Conservation (phyloP, 1,284 basidiomycete species). For the Microbotryum saponariae region DNA sequence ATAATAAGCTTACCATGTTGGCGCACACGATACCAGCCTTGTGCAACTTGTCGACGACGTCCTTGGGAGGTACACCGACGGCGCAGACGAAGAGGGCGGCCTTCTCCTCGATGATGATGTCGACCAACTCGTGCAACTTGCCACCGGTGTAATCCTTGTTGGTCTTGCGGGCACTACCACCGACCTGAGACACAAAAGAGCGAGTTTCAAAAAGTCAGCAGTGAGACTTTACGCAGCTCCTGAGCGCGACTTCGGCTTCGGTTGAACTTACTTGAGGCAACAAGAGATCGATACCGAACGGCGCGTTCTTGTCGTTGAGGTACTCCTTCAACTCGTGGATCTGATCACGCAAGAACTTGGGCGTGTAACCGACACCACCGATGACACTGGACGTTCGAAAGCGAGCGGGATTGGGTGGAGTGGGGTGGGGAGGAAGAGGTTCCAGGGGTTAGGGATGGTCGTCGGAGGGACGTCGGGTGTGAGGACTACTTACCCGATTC, state of each 20-base stretch:
- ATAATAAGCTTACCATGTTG: conserved; percentile 78
- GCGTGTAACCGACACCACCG: conserved; percentile 24
- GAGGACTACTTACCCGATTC: conserved; percentile 71
- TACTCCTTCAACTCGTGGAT: conserved; percentile 61
- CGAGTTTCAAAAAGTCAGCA: too few species aligned
- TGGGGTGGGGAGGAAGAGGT: too few species aligned
- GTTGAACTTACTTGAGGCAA: conserved; percentile 76
- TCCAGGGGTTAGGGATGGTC: too few species aligned
- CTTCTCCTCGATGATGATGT: conserved; percentile 81
- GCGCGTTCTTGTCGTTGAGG: conserved; percentile 54
- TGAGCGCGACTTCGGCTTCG: too few species aligned
- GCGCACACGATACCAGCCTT: conserved; percentile 46
- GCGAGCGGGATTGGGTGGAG: background rate
- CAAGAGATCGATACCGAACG: conserved; percentile 80
- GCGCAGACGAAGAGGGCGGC: conserved; percentile 75
- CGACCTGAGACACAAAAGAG: background rate
- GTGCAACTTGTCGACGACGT: conserved; percentile 69
- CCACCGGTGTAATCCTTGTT: conserved; percentile 40
- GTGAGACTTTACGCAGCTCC: background rate
- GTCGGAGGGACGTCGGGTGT: conserved; percentile 49
- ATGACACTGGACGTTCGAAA: background rate
- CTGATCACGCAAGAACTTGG: conserved; percentile 46
- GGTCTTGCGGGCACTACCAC: conserved; percentile 9
- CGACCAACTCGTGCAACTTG: conserved; percentile 64
- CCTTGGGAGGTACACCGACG: conserved; percentile 70